phyloP scores from a whole-genome alignment of 1,139 yeast species.

The Pneumocystis murina region DNA sequence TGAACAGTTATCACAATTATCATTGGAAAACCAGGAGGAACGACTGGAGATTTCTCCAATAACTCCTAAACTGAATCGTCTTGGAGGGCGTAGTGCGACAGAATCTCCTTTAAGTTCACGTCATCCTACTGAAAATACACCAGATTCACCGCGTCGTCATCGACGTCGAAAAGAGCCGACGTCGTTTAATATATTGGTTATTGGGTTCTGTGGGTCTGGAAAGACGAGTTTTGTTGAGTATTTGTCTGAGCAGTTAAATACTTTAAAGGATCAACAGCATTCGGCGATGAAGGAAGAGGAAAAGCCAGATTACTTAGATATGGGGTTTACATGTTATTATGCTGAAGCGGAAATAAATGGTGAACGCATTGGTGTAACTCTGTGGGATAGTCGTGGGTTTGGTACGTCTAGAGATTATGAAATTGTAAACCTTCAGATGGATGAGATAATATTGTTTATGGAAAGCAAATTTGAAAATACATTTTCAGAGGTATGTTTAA shows the following conservation, averaged over 20 bases:
- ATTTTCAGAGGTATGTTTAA: neutral
- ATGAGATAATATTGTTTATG: neutral
- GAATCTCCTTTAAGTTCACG: neutral
- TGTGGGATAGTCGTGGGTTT: constrained; percentile 1
- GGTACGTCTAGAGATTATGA: neutral
- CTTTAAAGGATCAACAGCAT: neutral
- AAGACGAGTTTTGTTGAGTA: neutral
- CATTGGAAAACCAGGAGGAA: constrained; percentile 8
- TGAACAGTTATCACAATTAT: constrained; percentile 14
- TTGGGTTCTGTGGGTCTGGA: constrained; percentile 1
- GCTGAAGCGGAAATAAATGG: neutral
- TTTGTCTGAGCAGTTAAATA: neutral
- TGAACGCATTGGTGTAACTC: neutral
- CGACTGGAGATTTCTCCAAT: neutral
- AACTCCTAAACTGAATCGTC: neutral
- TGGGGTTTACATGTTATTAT: neutral
- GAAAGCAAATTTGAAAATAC: constrained; percentile 2
- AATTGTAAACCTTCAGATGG: constrained; percentile 1
- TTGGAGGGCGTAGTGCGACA: neutral
- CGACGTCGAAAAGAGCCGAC: neutral
- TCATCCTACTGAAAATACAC: neutral
- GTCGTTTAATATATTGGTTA: neutral
- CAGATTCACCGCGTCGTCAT: neutral
- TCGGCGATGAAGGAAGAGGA: neutral
- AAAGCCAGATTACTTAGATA: neutral